A percentile compares a stretch with the other conserved stretches of the same genome.
Conservation (phyloP, 371 early-diverging fungal genomes). For the Actinomortierella wolfii region DNA sequence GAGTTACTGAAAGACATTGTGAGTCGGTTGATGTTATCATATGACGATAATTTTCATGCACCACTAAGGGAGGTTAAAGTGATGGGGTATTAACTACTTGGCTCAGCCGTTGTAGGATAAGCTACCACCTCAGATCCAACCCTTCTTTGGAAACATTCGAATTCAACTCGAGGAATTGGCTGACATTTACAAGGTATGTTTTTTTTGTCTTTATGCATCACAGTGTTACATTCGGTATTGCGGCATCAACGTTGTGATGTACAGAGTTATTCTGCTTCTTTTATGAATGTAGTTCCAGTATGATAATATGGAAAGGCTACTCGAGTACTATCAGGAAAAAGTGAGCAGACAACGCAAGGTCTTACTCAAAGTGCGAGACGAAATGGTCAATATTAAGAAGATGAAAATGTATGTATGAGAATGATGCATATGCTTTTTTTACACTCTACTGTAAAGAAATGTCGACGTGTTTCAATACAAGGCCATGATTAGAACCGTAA, state of each 20-base stretch:
- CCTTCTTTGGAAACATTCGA: constrained; percentile 14
- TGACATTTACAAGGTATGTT: constrained; percentile 27
- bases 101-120: too few relatives aligned
- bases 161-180: constrained; percentile 11
- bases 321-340: constrained; percentile 20
- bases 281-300: constrained; percentile 29
- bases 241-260: neutral
- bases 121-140: constrained; percentile 19
- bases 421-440: too few relatives aligned
- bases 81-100: neutral
- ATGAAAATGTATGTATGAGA: constrained; percentile 20
- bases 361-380: constrained; percentile 15
- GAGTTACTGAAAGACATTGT: neutral
- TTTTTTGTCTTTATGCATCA: too few relatives aligned
- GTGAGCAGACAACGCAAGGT: constrained; percentile 23
- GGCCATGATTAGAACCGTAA: neutral
- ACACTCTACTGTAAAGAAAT: too few relatives aligned
- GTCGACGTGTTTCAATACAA: neutral
- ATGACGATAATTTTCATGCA: neutral
- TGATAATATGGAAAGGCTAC: constrained; percentile 13
- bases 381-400: constrained; percentile 22
- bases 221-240: too few relatives aligned
- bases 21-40: neutral
- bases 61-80: neutral
- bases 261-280: neutral